Base-by-base conservation (phyloP, 169 alveolate genomes). In the Eimeria necatrix region DNA sequence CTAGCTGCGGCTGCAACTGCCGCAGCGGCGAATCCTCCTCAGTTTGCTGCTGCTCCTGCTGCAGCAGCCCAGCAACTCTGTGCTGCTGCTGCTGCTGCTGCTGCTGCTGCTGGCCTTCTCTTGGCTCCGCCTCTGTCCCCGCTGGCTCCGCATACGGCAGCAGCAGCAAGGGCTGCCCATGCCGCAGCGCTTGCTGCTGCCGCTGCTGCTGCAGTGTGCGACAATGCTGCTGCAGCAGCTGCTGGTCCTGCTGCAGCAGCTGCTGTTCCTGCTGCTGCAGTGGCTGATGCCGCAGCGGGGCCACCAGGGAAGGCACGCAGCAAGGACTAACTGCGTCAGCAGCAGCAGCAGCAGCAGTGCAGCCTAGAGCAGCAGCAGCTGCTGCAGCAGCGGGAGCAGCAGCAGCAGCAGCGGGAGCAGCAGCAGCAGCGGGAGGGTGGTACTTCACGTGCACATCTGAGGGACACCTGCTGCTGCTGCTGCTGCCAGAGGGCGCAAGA, bases 381-480 rank as follows among this genome's bases (percentile, higher is more conserved):
- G 4, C 32, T 71, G 46, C 81, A n/a, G 5, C 81, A 71, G 81
- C 81, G 22, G 81, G 51, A 71, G 81, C 64, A 56, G 81, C 73
- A 7, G 73, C 73, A 61, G 73, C 24, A 14, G 4, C 73, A 61
- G 73, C 6, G 4, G 73, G 32, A 61, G 73, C 73, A 61, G 73
- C 81, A 71, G 48, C 81, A 71, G 49, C 81, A 71, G 51, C n/a
- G 4, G 81, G 16, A 4, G 46, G 22, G 51, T 71, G 18, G 52
- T n/a, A 48, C 81, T 71, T 71, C 4, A 5, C 4, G 4, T 71
- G 81, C 22, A 9, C 81, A n/a, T 10, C 81, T 71, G 81, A 71
- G 4, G 49, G 73, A 14, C 16, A 61, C 4, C 73, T 4, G 16
- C 73, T 61, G 73, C 73, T 6, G 73, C 73, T 61, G 73, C 73